Evolutionary conservation across 2,329 filamentous ascomycete genomes (phyloP).

Genomic region (Allantophomopsis lycopodina): DNA sequence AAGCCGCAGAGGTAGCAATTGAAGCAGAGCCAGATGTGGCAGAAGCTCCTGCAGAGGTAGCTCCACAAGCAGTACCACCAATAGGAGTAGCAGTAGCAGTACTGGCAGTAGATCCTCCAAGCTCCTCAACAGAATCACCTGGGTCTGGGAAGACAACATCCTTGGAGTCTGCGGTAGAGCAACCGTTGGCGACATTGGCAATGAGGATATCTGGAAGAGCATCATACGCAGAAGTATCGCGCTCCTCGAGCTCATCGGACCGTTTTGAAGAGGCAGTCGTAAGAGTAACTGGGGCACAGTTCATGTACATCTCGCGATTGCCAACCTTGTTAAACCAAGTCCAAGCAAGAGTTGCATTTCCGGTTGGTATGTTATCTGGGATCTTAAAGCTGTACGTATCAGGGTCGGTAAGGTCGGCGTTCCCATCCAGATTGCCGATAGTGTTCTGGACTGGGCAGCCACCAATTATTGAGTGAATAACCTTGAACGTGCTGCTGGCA

Average conservation of each 20-base stretch:
- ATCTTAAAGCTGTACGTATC: constrained; percentile 57
- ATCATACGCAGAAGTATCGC: constrained; percentile 36
- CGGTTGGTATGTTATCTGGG: constrained; percentile 56
- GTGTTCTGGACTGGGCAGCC: constrained; percentile 59
- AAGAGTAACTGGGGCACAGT: constrained; percentile 68
- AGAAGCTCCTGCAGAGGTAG: neutral
- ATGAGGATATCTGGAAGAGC: constrained; percentile 62
- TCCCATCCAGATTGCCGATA: constrained; percentile 42
- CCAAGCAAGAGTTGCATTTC: constrained; percentile 76
- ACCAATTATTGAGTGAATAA: constrained; percentile 78
- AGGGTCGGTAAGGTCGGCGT: constrained; percentile 30
- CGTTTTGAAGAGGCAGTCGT: constrained; percentile 32
- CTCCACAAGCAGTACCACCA: constrained; percentile 1
- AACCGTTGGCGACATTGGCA: constrained; percentile 46
- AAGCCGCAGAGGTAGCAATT: constrained; percentile 2
- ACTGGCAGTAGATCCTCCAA: constrained; percentile 23
- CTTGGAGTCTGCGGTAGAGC: constrained; percentile 28
- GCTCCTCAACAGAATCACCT: constrained; percentile 39
- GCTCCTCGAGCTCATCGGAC: constrained; percentile 11
- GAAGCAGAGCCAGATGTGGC: neutral
- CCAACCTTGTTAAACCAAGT: constrained; percentile 91
- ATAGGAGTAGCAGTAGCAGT: constrained; percentile 10
- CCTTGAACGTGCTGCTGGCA: constrained; percentile 61
- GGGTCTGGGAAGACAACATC: constrained; percentile 59
- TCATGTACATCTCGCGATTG: constrained; percentile 97